These are phyloP conservation scores for Bathelium albidoporum DNA, from an alignment of 495 filamentous ascomycete genomes.

Conservation along the genomic window DNA sequence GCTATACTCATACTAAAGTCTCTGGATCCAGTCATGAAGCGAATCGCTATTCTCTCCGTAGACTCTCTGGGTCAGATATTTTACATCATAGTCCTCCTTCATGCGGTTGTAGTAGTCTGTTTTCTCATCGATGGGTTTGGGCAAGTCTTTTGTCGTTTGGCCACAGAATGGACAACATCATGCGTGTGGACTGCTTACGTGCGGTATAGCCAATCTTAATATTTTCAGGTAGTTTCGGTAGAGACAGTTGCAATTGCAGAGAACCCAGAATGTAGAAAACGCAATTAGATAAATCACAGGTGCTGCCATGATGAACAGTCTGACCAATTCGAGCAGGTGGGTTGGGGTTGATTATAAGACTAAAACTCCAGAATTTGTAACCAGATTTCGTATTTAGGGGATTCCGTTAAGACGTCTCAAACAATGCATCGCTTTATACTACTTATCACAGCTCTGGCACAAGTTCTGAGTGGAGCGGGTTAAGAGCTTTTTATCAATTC, in stretches of 20 bases:
- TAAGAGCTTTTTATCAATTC: too few relatives aligned
- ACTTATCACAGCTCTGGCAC: too few relatives aligned
- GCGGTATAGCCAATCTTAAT: not conserved
- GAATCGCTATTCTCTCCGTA: not conserved
- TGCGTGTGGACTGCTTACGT: not conserved
- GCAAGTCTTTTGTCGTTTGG: too few relatives aligned
- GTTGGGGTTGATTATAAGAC: not conserved
- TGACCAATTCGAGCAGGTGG: not conserved
- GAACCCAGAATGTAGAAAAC: not conserved
- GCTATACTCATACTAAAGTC: not conserved
- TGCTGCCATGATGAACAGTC: not conserved
- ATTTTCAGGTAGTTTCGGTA: not conserved
- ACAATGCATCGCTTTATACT: too few relatives aligned
- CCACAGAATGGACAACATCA: too few relatives aligned
- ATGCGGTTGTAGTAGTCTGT: not conserved
- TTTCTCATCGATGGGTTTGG: too few relatives aligned
- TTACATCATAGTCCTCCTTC: not conserved
- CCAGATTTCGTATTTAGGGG: too few relatives aligned
- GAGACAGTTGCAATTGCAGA: not conserved
- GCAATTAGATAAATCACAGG: not conserved
- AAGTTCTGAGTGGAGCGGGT: too few relatives aligned
- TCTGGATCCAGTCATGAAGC: slow-evolving; percentile 3
- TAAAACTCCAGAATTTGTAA: not conserved
- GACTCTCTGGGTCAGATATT: slow-evolving; percentile 3
- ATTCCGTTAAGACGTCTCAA: too few relatives aligned